A percentile compares a stretch with the other conserved stretches of the same genome.
Conservation (phyloP, 2,329 filamentous ascomycete species). For the Daldinia sp. region DNA sequence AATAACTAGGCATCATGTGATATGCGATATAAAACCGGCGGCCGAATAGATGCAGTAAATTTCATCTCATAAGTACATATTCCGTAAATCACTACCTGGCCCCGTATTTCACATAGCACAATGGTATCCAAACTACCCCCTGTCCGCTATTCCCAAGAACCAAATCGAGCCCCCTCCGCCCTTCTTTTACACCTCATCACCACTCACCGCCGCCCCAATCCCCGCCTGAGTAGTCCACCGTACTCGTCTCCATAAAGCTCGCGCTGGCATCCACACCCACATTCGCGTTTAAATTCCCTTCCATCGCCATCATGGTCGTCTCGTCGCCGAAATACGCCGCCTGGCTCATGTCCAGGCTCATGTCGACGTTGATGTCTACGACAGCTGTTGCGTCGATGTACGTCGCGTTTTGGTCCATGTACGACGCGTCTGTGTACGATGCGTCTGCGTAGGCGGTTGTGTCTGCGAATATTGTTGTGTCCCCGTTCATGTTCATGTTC, state of each 20-base stretch:
- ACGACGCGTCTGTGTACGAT: conserved; percentile 14
- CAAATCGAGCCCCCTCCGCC: not conserved
- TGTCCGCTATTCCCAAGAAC: not conserved
- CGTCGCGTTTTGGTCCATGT: conserved; percentile 7
- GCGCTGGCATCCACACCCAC: conserved; percentile 27
- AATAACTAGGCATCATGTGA: too few species aligned
- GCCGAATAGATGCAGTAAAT: not conserved
- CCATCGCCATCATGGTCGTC: not conserved
- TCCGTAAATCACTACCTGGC: not conserved
- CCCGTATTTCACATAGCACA: not conserved
- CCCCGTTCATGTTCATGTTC: not conserved
- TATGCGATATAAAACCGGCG: too few species aligned
- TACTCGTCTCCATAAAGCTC: conserved; percentile 8
- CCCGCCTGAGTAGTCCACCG: conserved; percentile 41
- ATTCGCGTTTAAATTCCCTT: conserved; percentile 31
- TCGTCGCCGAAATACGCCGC: not conserved
- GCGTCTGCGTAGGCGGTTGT: conserved; percentile 13
- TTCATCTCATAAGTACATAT: not conserved
- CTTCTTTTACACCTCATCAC: conserved; percentile 5
- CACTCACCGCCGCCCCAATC: conserved; percentile 37
- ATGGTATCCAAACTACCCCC: not conserved
- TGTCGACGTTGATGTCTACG: conserved; percentile 8
- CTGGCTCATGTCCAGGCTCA: conserved; percentile 15
- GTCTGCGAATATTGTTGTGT: conserved; percentile 6
- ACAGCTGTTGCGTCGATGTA: conserved; percentile 19